These are phyloP conservation scores for Obelidium mucronatum DNA, from an alignment of 192 early-diverging fungal genomes.

Conservation along the genomic window DNA sequence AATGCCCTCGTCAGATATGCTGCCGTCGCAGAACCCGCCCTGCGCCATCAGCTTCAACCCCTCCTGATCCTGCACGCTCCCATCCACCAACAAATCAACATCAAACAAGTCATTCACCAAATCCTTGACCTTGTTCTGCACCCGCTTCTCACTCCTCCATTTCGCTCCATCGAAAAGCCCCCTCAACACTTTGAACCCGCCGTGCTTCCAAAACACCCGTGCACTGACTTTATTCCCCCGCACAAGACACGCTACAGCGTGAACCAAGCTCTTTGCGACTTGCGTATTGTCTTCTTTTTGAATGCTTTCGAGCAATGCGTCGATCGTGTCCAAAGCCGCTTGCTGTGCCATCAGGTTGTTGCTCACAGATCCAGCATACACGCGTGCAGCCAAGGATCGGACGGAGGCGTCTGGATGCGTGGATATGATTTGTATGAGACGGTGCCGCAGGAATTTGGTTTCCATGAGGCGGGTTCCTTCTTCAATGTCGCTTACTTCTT, in stretches of 20 bases:
- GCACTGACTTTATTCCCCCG: slow-evolving; percentile 5
- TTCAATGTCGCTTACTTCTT: slow-evolving; percentile 13
- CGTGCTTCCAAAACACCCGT: slow-evolving; percentile 7
- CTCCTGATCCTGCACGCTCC: background rate
- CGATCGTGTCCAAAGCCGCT: background rate
- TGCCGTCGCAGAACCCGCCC: slow-evolving; percentile 5
- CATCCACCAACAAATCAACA: slow-evolving; percentile 24
- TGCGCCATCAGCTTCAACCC: background rate
- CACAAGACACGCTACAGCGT: slow-evolving; percentile 3
- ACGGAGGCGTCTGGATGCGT: background rate
- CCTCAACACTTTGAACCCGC: slow-evolving; percentile 4
- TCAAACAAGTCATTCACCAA: slow-evolving; percentile 22
- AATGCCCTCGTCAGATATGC: background rate
- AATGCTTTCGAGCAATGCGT: background rate
- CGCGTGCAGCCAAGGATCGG: slow-evolving; percentile 19
- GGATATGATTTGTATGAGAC: slow-evolving; percentile 4
- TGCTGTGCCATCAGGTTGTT: slow-evolving; percentile 24
- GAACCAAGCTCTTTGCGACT: slow-evolving; percentile 14
- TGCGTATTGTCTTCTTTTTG: background rate
- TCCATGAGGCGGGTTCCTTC: slow-evolving; percentile 19
- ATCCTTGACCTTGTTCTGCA: slow-evolving; percentile 10
- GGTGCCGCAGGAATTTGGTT: background rate
- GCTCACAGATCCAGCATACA: slow-evolving; percentile 13
- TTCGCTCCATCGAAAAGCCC: background rate
- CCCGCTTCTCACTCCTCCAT: background rate